Evolutionary conservation across 1,284 basidiomycete species (phyloP).

Genomic region (Apiotrichum siamense): DNA sequence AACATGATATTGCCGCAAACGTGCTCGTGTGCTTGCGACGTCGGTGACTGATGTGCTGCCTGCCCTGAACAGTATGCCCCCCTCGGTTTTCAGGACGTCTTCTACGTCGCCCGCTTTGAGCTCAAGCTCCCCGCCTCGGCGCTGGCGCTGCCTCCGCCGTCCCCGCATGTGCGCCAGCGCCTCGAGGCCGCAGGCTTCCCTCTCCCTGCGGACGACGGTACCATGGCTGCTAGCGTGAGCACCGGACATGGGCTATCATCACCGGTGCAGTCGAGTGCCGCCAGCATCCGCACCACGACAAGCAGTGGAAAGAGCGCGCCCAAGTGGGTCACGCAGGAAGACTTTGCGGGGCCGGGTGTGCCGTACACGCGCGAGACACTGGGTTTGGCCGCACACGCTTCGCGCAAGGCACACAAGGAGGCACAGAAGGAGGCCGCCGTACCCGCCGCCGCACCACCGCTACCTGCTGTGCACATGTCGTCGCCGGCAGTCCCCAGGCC

Average conservation of each 20-base stretch:
- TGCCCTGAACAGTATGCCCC: conserved; percentile 17
- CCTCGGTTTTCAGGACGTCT: conserved; percentile 27
- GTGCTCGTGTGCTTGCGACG: background rate
- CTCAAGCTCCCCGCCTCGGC: conserved; percentile 21
- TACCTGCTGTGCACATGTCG: background rate
- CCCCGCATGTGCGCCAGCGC: conserved; percentile 10
- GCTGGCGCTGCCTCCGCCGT: conserved; percentile 17
- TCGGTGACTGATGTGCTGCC: background rate
- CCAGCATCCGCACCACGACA: background rate
- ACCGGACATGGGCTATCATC: background rate
- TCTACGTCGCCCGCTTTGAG: conserved; percentile 25
- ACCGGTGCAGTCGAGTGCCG: background rate
- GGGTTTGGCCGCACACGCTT: background rate
- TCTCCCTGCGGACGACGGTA: background rate
- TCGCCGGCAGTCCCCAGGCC: background rate
- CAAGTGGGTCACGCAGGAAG: background rate
- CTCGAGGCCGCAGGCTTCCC: conserved; percentile 23
- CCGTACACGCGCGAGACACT: background rate
- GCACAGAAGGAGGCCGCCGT: background rate
- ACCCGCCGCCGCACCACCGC: background rate
- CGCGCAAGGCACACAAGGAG: background rate
- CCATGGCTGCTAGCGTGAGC: too few relatives aligned
- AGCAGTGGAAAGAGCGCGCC: too few relatives aligned
- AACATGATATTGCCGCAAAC: too few relatives aligned
- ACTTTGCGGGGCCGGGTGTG: background rate